Conservation (phyloP, 768 basidiomycete genomes). For the Termitomyces eurrhizus region DNA sequence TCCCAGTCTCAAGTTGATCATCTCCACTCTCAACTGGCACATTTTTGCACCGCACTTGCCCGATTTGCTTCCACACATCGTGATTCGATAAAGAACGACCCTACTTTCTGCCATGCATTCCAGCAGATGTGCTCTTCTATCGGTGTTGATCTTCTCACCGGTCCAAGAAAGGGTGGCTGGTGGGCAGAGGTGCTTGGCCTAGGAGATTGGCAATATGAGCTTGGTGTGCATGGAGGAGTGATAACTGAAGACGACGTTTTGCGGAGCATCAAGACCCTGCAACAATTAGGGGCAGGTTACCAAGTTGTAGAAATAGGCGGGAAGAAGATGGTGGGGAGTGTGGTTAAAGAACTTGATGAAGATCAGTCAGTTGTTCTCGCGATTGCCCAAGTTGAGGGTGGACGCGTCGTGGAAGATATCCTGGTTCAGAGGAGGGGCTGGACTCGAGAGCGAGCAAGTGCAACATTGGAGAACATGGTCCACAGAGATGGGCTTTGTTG, state of each 20-base stretch:
- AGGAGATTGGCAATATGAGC: constrained; percentile 94
- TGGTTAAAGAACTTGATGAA: constrained; percentile 87
- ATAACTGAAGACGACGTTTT: constrained; percentile 86
- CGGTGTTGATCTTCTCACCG: constrained; percentile 91
- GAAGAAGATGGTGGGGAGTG: constrained; percentile 78
- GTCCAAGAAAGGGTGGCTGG: constrained; percentile 81
- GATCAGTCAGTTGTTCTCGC: constrained; percentile 85
- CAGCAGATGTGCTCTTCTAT: constrained; percentile 95
- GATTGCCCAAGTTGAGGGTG: constrained; percentile 63
- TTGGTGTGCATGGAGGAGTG: constrained; percentile 64
- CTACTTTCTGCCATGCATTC: constrained; percentile 86
- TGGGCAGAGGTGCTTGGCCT: constrained; percentile 88
- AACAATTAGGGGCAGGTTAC: constrained; percentile 91
- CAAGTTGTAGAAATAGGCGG: constrained; percentile 74
- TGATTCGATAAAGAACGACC: constrained; percentile 77
- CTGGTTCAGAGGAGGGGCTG: constrained; percentile 66
- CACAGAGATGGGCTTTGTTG: constrained; percentile 90
- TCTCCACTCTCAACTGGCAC: constrained; percentile 76
- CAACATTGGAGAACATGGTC: constrained; percentile 87
- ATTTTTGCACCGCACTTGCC: constrained; percentile 77
- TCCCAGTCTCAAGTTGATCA: constrained; percentile 73
- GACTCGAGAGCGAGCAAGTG: constrained; percentile 70
- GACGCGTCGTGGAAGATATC: constrained; percentile 62
- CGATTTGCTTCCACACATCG: constrained; percentile 83
- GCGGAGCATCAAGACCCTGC: constrained; percentile 80